These are phyloP conservation scores for Lepidium sativum DNA, from an alignment of 345 rosid species.

Conservation along the genomic window DNA sequence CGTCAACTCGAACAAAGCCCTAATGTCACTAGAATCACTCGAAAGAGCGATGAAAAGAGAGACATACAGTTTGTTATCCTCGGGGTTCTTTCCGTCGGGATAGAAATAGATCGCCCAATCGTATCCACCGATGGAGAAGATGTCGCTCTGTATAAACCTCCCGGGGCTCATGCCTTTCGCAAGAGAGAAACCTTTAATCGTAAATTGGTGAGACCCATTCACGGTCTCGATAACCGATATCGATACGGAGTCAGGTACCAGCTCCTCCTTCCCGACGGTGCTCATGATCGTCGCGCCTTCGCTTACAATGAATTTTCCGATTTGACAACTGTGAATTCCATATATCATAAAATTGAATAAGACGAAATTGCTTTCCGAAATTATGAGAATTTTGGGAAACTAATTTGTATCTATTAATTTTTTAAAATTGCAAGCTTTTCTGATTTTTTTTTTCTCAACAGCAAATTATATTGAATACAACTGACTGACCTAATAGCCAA, in stretches of 20 bases:
- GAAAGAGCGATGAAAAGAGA: conserved; percentile 84
- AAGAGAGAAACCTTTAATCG: conserved; percentile 70
- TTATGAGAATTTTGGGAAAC: neutral
- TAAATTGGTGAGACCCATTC: conserved; percentile 75
- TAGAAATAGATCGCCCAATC: conserved; percentile 94
- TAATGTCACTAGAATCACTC: conserved; percentile 82
- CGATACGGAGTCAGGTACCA: conserved; percentile 38
- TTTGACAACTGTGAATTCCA: neutral
- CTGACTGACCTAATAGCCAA: too few species aligned
- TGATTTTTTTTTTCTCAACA: too few species aligned
- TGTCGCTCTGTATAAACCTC: conserved; percentile 66
- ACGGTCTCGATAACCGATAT: conserved; percentile 64
- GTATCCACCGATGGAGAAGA: conserved; percentile 79
- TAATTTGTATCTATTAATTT: neutral
- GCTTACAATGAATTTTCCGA: neutral
- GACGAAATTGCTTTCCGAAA: neutral
- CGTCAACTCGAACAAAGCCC: conserved; percentile 86
- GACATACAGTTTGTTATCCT: conserved; percentile 55
- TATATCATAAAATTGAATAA: neutral
- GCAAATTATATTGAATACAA: too few species aligned
- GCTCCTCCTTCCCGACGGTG: conserved; percentile 22
- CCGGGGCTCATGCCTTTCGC: conserved; percentile 83
- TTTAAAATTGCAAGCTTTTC: too few species aligned
- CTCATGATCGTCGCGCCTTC: conserved; percentile 33
- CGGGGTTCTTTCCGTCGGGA: conserved; percentile 85